Evolutionary conservation across 169 alveolate species (phyloP), one percentile per base, ranked within the genome.

Genomic region (Fabrea salina): DNA sequence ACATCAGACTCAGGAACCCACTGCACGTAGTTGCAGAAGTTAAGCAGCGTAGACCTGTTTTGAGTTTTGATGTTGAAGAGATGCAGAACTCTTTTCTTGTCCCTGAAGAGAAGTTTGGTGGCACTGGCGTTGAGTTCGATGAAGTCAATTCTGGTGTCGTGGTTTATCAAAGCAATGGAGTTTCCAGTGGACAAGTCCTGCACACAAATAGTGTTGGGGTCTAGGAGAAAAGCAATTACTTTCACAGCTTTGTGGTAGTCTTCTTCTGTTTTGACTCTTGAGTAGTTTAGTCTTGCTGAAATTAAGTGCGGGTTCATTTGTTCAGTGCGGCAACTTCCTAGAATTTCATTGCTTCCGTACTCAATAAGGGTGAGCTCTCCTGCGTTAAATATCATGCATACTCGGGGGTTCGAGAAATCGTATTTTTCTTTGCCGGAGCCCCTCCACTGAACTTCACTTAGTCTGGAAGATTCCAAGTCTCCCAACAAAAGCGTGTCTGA

Each of bases 1-100:
- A 96, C 99, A 83, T 96, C 99, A 35, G 96, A 86, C 59, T 91
- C 92, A 4, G 99, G 99, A 33, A 96, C 97, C 99, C 99, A 96
- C 75, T 93, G 92, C 39, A 94, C 98, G 75, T 93, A 96, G 59
- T 91, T 91, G 88, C 99, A 96, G 91, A 87, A 94, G 85, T 92
- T 91, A 32, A 96, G 84, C 56, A 96, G 88, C 4, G 99, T 94
- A 19, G 86, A 74, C 80, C 91, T 91, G 53, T 75, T 83, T 79
- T 93, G 94, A 80, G 89, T 93, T 53, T 89, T 91, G 13, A 94
- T 93, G 79, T 93, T 92, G 85, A 87, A 96, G 43, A 96, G 82
- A 88, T 94, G 91, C 2, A 96, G 88, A 85, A 94, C 94, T 67
- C 96, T 88, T 78, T 97, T 87, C 82, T 94, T 94, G 86, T 96